Evolutionary conservation across 1,139 yeast species (phyloP).

Genomic region (Debaryomycetaceae sp.): DNA sequence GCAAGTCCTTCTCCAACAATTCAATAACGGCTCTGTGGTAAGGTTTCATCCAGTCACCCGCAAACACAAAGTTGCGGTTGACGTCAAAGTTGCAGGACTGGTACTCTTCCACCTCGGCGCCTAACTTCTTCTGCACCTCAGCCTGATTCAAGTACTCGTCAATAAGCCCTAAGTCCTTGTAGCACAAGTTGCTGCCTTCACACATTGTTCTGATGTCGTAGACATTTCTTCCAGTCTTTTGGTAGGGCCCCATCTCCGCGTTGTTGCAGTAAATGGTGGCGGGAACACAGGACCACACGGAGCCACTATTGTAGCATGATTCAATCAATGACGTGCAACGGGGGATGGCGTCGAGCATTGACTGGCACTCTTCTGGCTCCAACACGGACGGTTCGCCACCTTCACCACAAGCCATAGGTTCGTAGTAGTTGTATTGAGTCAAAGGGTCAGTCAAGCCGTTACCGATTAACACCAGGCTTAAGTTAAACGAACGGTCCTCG

Average conservation of each 20-base stretch:
- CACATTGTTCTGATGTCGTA: conserved; percentile 90
- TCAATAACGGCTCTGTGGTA: conserved; percentile 63
- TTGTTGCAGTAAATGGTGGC: conserved; percentile 90
- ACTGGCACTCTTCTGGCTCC: conserved; percentile 72
- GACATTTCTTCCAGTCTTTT: conserved; percentile 85
- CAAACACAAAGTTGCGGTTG: conserved; percentile 76
- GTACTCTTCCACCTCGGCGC: conserved; percentile 85
- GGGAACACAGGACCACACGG: conserved; percentile 90
- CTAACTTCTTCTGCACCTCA: conserved; percentile 65
- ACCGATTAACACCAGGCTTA: conserved; percentile 88
- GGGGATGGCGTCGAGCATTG: conserved; percentile 69
- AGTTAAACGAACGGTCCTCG: conserved; percentile 71
- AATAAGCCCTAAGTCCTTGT: conserved; percentile 33
- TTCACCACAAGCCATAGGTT: conserved; percentile 96
- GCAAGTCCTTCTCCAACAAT: conserved; percentile 54
- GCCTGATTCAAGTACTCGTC: conserved; percentile 33
- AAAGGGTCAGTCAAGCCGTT: conserved; percentile 94
- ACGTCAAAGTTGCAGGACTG: conserved; percentile 84
- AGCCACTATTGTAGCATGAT: conserved; percentile 72
- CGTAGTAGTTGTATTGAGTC: conserved; percentile 81
- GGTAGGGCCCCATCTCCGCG: conserved; percentile 83
- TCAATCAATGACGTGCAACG: conserved; percentile 79
- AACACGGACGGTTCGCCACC: conserved; percentile 87
- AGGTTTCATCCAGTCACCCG: conserved; percentile 93
- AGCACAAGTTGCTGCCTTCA: conserved; percentile 75